phyloP scores from a whole-genome alignment of 768 basidiomycete genomes.

The Amanita fuliginea region DNA sequence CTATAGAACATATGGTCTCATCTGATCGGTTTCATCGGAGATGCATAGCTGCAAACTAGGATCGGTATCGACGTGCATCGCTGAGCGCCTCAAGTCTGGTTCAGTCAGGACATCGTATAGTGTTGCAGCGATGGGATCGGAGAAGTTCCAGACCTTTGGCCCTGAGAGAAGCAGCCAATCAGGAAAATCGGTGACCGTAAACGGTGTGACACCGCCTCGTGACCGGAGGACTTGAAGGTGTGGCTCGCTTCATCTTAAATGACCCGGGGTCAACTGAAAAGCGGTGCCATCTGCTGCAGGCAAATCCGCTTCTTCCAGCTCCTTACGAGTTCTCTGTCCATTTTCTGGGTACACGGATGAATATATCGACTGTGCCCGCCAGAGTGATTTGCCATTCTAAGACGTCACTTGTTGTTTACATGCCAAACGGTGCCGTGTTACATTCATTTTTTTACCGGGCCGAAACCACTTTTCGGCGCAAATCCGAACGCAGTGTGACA shows the following conservation, averaged over 20 bases:
- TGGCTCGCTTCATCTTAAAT: constrained; percentile 1
- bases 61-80: neutral
- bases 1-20: too few relatives aligned
- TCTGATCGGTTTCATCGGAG: neutral
- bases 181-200: constrained; percentile 4
- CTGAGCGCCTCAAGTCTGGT: too few relatives aligned
- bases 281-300: neutral
- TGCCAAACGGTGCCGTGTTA: constrained; percentile 25
- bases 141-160: neutral
- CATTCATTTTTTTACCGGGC: constrained; percentile 34
- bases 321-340: neutral
- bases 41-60: neutral
- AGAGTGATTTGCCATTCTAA: constrained; percentile 3
- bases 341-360: neutral
- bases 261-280: neutral
- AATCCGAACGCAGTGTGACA: constrained; percentile 42
- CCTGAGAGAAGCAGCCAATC: neutral
- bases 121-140: neutral
- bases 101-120: too few relatives aligned
- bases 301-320: neutral
- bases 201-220: constrained; percentile 4
- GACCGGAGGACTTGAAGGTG: neutral
- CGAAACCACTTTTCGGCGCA: constrained; percentile 52
- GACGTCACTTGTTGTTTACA: constrained; percentile 23
- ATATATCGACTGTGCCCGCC: constrained; percentile 6